Percentiles rank a stretch among this genome's conserved stretches.
phyloP scores from a whole-genome alignment of 352 stramenopile species.

The Pilasporangium apinafurcum region DNA sequence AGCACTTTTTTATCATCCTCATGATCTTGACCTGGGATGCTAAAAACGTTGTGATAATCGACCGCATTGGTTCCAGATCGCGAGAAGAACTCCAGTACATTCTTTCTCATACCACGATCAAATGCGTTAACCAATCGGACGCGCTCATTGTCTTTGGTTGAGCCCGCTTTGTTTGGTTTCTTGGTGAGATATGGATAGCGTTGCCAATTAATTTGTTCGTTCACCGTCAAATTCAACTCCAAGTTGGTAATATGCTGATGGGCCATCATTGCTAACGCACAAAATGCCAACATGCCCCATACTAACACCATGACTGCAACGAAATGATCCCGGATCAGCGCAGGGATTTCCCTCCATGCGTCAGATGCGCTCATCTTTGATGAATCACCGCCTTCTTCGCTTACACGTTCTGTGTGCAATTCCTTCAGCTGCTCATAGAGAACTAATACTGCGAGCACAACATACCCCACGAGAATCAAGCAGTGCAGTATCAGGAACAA shows the following conservation, averaged over 20 bases:
- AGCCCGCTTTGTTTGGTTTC: conserved; percentile 6
- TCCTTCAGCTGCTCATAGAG: conserved; percentile 29
- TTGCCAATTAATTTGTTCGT: conserved; percentile 82
- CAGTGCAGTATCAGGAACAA: conserved; percentile 68
- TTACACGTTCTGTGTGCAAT: conserved; percentile 18
- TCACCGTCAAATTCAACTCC: conserved; percentile 68
- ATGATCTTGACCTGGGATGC: conserved; percentile 8
- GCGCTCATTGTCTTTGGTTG: not conserved
- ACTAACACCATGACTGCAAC: conserved; percentile 53
- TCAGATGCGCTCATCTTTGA: conserved; percentile 34
- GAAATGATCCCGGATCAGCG: conserved; percentile 40
- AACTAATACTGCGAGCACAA: conserved; percentile 33
- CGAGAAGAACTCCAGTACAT: conserved; percentile 43
- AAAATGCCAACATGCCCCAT: conserved; percentile 40
- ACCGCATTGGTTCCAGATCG: conserved; percentile 21
- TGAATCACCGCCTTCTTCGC: conserved; percentile 5
- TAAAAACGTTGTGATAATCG: conserved; percentile 38
- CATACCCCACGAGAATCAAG: conserved; percentile 35
- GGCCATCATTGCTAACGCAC: conserved; percentile 52
- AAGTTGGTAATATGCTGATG: conserved; percentile 63
- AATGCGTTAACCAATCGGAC: conserved; percentile 31
- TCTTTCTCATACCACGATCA: conserved; percentile 28
- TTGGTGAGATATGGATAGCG: conserved; percentile 63
- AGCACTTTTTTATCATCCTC: conserved; percentile 8
- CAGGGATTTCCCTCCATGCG: conserved; percentile 55